Conservation (phyloP, 73 alveolate species). For the Paramecium octaurelia region DNA sequence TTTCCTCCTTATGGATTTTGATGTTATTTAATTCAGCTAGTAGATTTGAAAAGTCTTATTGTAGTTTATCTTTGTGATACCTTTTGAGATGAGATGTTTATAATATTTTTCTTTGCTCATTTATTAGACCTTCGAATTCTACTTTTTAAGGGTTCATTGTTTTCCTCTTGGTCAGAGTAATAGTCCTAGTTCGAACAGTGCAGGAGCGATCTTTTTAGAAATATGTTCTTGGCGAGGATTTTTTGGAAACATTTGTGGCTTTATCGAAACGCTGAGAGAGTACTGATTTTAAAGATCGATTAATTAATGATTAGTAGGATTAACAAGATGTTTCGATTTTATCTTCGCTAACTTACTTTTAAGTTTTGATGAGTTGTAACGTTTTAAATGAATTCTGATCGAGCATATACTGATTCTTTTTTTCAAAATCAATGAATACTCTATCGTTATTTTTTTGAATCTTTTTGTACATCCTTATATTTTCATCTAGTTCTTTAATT, state of each 20-base stretch:
- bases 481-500: not conserved
- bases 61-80: not conserved
- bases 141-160: not conserved
- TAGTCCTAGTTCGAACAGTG: not conserved
- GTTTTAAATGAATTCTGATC: not conserved
- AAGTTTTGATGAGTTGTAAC: not conserved
- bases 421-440: not conserved
- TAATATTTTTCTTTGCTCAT: not conserved
- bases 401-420: not conserved
- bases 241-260: not conserved
- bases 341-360: not conserved
- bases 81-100: not conserved
- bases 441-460: not conserved
- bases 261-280: not conserved
- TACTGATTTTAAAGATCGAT: not conserved
- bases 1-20: not conserved
- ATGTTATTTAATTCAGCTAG: not conserved
- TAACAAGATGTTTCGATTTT: not conserved
- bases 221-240: not conserved
- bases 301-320: not conserved
- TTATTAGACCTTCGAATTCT: not conserved
- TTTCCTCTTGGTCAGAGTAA: not conserved
- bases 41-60: not conserved
- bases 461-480: not conserved
- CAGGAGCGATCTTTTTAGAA: not conserved